phyloP scores from a whole-genome alignment of 1,139 yeast species.

The Eremothecium gossypii region DNA sequence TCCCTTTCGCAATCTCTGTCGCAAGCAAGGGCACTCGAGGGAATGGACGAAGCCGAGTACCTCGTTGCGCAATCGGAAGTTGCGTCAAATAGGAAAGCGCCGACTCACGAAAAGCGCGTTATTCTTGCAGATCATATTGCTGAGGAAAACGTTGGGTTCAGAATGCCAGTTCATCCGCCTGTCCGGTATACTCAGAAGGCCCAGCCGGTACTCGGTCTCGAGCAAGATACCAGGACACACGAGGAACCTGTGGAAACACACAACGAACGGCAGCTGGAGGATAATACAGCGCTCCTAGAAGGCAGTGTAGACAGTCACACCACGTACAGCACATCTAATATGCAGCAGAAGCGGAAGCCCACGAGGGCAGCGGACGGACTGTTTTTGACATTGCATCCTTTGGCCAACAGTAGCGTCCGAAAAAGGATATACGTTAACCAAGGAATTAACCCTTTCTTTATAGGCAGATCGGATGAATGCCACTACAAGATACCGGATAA shows the following conservation, averaged over 20 bases:
- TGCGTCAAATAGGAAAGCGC: constrained; percentile 38
- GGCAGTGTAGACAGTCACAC: neutral
- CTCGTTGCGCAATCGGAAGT: constrained; percentile 31
- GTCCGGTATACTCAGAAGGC: constrained; percentile 18
- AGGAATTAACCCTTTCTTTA: constrained; percentile 51
- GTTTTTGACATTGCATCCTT: constrained; percentile 41
- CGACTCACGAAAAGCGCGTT: constrained; percentile 33
- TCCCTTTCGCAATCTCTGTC: constrained; percentile 66
- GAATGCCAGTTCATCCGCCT: constrained; percentile 31
- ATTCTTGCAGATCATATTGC: constrained; percentile 13
- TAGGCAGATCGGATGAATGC: constrained; percentile 57
- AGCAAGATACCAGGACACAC: neutral
- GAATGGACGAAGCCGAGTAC: constrained; percentile 31
- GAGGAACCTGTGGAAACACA: too few relatives aligned
- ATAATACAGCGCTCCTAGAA: neutral
- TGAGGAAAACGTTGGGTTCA: constrained; percentile 22
- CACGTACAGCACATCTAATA: neutral
- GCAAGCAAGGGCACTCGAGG: constrained; percentile 52
- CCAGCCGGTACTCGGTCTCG: neutral
- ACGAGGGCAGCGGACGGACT: constrained; percentile 35
- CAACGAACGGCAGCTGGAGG: neutral
- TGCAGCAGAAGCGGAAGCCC: neutral
- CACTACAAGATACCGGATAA: constrained; percentile 56
- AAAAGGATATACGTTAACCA: constrained; percentile 50
- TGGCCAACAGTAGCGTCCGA: constrained; percentile 33